Percentiles rank a stretch among this genome's conserved stretches.
phyloP scores from a whole-genome alignment of 2,329 filamentous ascomycete species.

The Aschersonia sp. region DNA sequence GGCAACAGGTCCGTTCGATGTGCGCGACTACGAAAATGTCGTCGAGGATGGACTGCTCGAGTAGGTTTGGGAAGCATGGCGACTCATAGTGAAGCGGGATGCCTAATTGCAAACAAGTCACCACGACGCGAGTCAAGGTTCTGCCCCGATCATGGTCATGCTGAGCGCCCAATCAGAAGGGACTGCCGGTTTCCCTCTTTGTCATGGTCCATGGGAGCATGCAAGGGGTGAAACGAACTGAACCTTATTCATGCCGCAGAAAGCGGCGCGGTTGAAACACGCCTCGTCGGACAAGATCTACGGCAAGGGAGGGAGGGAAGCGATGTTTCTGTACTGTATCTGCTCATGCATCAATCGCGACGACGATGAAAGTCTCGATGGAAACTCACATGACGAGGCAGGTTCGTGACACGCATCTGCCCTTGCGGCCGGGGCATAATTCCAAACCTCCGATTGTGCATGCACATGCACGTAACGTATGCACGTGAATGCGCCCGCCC shows the following conservation, averaged over 20 bases:
- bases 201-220: not conserved
- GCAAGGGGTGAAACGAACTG: not conserved
- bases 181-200: too few species aligned
- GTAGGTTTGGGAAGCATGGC: not conserved
- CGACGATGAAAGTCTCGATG: not conserved
- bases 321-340: not conserved
- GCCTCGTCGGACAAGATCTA: not conserved
- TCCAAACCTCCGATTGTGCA: too few species aligned
- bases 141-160: too few species aligned
- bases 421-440: too few species aligned
- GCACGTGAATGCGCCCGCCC: not conserved
- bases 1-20: constrained; percentile 56
- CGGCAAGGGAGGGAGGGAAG: not conserved
- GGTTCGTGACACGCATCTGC: not conserved
- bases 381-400: not conserved
- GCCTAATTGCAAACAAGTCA: too few species aligned
- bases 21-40: constrained; percentile 56
- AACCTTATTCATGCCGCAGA: not conserved
- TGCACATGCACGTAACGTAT: too few species aligned
- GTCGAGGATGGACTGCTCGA: constrained; percentile 20
- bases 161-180: too few species aligned
- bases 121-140: too few species aligned
- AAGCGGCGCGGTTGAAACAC: not conserved
- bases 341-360: not conserved
- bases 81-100: too few species aligned